Evolutionary conservation across 371 early-diverging fungal genomes (phyloP).

Genomic region (Entomophthora muscae): DNA sequence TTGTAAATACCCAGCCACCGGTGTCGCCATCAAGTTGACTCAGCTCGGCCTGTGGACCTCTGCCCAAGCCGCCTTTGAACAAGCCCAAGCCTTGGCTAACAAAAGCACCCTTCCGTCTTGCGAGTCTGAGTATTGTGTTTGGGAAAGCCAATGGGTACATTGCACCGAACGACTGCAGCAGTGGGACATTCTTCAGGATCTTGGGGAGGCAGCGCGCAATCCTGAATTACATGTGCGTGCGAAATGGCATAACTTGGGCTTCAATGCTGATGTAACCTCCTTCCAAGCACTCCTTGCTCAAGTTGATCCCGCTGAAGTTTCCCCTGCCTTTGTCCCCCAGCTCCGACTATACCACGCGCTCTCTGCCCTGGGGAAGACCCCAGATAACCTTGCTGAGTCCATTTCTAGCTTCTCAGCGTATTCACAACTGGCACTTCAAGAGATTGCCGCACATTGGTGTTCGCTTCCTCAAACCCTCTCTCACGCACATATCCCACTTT

Average conservation of each 20-base stretch:
- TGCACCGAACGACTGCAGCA: conserved; percentile 90
- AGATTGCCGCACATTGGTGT: conserved; percentile 70
- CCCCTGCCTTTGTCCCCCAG: neutral
- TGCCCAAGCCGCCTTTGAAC: conserved; percentile 86
- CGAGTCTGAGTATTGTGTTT: conserved; percentile 92
- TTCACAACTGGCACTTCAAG: conserved; percentile 77
- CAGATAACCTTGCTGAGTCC: neutral
- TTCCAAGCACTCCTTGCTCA: conserved; percentile 2
- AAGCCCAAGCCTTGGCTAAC: conserved; percentile 82
- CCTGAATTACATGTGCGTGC: conserved; percentile 70
- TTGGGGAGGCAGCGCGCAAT: conserved; percentile 78
- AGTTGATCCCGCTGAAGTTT: neutral
- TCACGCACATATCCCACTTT: conserved; percentile 63
- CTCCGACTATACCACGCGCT: neutral
- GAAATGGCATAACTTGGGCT: conserved; percentile 77
- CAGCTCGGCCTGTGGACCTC: conserved; percentile 87
- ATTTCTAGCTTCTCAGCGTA: conserved; percentile 48
- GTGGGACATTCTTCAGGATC: conserved; percentile 93
- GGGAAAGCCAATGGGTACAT: conserved; percentile 95
- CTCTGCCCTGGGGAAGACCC: neutral
- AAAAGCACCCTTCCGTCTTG: conserved; percentile 74
- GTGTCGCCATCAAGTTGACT: conserved; percentile 88
- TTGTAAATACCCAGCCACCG: conserved; percentile 85
- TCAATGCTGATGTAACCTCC: neutral
- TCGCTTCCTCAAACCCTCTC: conserved; percentile 65